These are phyloP conservation scores for Alternaria gaisen DNA, from an alignment of 2,329 filamentous ascomycete species.

Conservation along the genomic window DNA sequence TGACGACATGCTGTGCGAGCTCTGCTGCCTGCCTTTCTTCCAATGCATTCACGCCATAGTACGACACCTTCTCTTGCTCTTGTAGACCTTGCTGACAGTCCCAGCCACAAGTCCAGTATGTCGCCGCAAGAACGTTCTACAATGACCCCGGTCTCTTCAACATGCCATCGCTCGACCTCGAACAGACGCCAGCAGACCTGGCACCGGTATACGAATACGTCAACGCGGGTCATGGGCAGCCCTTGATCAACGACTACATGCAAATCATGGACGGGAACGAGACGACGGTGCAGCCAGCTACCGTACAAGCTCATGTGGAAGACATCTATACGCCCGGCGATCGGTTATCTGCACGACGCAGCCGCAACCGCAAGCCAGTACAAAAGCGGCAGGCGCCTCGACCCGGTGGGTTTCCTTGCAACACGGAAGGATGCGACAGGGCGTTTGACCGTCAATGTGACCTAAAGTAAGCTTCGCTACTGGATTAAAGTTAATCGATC, in stretches of 20 bases:
- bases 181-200: slow-evolving; percentile 15
- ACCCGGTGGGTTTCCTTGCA: slow-evolving; percentile 39
- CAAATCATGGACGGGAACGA: slow-evolving; percentile 33
- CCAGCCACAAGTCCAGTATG: slow-evolving; percentile 26
- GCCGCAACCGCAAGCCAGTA: slow-evolving; percentile 10
- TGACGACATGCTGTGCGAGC: slow-evolving; percentile 40
- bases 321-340: slow-evolving; percentile 44
- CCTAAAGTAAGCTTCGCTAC: slow-evolving; percentile 40
- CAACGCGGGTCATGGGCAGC: slow-evolving; percentile 1
- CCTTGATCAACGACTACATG: slow-evolving; percentile 23
- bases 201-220: slow-evolving; percentile 16
- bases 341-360: slow-evolving; percentile 19
- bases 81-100: slow-evolving; percentile 9
- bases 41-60: slow-evolving; percentile 35
- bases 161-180: slow-evolving; percentile 12
- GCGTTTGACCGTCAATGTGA: slow-evolving; percentile 46
- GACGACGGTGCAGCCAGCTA: slow-evolving; percentile 38
- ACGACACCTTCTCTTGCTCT: slow-evolving; percentile 1
- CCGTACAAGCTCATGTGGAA: slow-evolving; percentile 38
- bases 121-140: slow-evolving; percentile 7
- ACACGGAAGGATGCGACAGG: slow-evolving; percentile 30
- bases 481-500: background rate
- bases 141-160: slow-evolving; percentile 3
- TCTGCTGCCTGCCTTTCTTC: slow-evolving; percentile 31
- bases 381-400: slow-evolving; percentile 38